Evolutionary conservation across 73 alveolate genomes (phyloP).

Genomic region (Paramecium sonneborni): DNA sequence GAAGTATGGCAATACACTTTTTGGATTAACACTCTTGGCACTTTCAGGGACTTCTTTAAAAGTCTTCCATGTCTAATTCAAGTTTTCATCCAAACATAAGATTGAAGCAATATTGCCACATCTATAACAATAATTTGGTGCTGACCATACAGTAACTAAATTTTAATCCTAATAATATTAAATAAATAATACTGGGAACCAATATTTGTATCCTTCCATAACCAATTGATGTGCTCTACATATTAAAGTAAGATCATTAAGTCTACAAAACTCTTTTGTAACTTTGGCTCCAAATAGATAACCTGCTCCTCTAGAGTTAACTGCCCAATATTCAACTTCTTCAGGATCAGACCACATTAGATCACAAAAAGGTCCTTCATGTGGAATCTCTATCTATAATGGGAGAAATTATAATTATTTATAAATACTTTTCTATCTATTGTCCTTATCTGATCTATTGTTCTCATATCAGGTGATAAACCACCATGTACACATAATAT

Average conservation of each 20-base stretch:
- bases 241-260: constrained; percentile 82
- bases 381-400: constrained; percentile 79
- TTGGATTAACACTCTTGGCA: constrained; percentile 71
- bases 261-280: constrained; percentile 78
- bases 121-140: constrained; percentile 97
- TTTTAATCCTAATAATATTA: constrained; percentile 75
- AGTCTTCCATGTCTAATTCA: constrained; percentile 80
- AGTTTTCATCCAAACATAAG: constrained; percentile 80
- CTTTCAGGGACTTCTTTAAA: constrained; percentile 71
- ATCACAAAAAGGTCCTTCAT: constrained; percentile 89
- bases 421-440: constrained; percentile 72
- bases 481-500: constrained; percentile 97
- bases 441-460: constrained; percentile 84
- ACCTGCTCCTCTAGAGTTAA: constrained; percentile 71
- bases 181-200: constrained; percentile 81
- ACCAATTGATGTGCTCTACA: constrained; percentile 89
- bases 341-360: constrained; percentile 95
- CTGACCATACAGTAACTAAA: constrained; percentile 97
- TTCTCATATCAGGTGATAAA: constrained; percentile 87
- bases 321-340: constrained; percentile 88
- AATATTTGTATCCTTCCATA: constrained; percentile 84
- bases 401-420: background rate
- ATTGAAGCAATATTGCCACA: constrained; percentile 95
- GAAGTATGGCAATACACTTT: constrained; percentile 75
- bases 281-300: constrained; percentile 75